phyloP scores from a whole-genome alignment of 78 protist genomes.

The Mantamonas sphyraenae region DNA sequence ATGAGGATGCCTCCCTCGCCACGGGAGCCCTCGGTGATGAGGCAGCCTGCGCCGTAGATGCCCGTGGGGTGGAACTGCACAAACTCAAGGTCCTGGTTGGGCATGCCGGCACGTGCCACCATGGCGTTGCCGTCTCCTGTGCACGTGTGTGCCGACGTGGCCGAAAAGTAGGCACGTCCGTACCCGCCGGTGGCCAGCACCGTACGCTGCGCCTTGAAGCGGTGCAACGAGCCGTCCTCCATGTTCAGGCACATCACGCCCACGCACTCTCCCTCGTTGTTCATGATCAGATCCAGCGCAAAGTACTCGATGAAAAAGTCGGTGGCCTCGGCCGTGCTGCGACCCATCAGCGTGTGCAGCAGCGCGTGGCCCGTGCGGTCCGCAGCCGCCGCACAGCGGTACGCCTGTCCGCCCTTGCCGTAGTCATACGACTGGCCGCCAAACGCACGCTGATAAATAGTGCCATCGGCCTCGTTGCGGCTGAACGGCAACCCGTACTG shows the following conservation, averaged over 20 bases:
- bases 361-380: constrained; percentile 99
- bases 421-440: constrained; percentile 77
- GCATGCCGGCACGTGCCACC: constrained; percentile 88
- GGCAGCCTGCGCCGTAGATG: constrained; percentile 96
- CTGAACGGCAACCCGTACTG: constrained; percentile 95
- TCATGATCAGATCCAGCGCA: constrained; percentile 95
- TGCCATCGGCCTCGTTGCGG: constrained; percentile 83
- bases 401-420: constrained; percentile 75
- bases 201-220: constrained; percentile 77
- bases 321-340: constrained; percentile 62
- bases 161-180: constrained; percentile 85
- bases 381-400: constrained; percentile 93
- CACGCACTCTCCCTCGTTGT: constrained; percentile 58
- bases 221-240: constrained; percentile 89
- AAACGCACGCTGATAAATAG: constrained; percentile 82
- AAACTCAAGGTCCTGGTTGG: constrained; percentile 85
- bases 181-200: constrained; percentile 91
- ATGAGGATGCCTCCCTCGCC: constrained; percentile 98
- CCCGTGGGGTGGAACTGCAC: constrained; percentile 99
- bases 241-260: constrained; percentile 78
- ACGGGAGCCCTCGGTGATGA: constrained; percentile 98
- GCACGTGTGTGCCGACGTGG: constrained; percentile 97
- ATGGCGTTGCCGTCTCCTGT: constrained; percentile 98
- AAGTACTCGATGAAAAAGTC: constrained; percentile 93
- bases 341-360: constrained; percentile 93